Conservation (phyloP, 345 rosid genomes). For the Lepidium sativum region DNA sequence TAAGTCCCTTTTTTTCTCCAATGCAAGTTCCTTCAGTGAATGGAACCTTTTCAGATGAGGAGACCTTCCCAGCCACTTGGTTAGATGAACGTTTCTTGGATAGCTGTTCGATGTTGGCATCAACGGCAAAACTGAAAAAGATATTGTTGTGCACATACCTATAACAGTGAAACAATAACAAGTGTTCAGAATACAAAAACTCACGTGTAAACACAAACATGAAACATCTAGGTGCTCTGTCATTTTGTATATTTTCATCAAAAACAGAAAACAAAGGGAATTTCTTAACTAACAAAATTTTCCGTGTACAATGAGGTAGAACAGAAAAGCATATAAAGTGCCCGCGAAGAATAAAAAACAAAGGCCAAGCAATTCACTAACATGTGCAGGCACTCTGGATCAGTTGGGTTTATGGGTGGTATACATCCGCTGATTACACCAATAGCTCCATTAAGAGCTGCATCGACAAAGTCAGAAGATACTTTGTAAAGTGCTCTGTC, state of each 20-base stretch:
- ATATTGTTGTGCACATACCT: conserved; percentile 99
- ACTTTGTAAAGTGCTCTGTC: conserved; percentile 99
- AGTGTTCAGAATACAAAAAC: not conserved
- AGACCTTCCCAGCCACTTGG: conserved; percentile 16
- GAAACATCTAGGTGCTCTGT: not conserved
- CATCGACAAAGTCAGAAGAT: conserved; percentile 97
- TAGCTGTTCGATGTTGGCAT: conserved; percentile 77
- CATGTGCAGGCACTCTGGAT: conserved; percentile 99
- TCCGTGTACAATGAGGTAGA: not conserved
- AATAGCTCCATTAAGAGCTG: conserved; percentile 86
- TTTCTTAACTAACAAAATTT: not conserved
- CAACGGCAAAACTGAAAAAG: conserved; percentile 99
- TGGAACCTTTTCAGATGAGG: conserved; percentile 37
- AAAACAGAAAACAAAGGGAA: not conserved
- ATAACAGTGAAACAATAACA: conserved; percentile 7
- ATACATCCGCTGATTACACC: conserved; percentile 97
- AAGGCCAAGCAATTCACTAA: conserved; percentile 34
- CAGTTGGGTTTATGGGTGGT: conserved; percentile 98
- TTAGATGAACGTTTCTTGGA: conserved; percentile 44
- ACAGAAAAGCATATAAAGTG: not conserved
- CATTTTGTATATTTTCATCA: not conserved
- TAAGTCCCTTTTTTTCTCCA: conserved; percentile 26
- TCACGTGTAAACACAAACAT: not conserved
- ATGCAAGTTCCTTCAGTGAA: conserved; percentile 30
- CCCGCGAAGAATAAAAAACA: not conserved